Percentiles rank a stretch among this genome's conserved stretches.
phyloP scores from a whole-genome alignment of 768 basidiomycete genomes.

The Sarcodon sp. region DNA sequence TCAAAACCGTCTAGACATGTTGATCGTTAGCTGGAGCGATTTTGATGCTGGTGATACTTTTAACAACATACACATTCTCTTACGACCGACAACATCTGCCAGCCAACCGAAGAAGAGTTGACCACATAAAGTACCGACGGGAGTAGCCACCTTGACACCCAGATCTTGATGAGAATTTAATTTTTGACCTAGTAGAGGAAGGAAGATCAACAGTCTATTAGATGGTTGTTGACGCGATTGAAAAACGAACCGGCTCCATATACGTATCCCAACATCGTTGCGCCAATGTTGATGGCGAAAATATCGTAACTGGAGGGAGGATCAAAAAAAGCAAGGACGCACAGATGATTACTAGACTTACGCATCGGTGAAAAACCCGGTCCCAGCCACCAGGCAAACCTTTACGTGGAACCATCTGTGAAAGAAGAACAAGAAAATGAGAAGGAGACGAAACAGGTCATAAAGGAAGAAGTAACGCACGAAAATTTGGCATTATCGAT shows the following conservation, averaged over 20 bases:
- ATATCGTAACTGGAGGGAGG: slow-evolving; percentile 17
- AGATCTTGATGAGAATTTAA: slow-evolving; percentile 32
- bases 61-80: slow-evolving; percentile 20
- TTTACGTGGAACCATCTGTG: slow-evolving; percentile 35
- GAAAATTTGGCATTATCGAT: slow-evolving; percentile 38
- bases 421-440: not conserved
- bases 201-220: not conserved
- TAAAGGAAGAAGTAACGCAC: slow-evolving; percentile 11
- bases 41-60: not conserved
- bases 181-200: slow-evolving; percentile 7
- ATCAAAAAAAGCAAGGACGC: not conserved
- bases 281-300: slow-evolving; percentile 31
- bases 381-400: slow-evolving; percentile 22
- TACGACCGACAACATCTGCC: slow-evolving; percentile 28
- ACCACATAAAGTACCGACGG: slow-evolving; percentile 25
- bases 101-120: slow-evolving; percentile 33
- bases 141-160: slow-evolving; percentile 30
- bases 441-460: not conserved
- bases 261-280: slow-evolving; percentile 32
- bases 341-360: slow-evolving; percentile 4
- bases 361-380: slow-evolving; percentile 19
- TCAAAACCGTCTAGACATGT: slow-evolving; percentile 29
- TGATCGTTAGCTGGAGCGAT: not conserved
- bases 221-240: slow-evolving; percentile 1
- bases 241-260: slow-evolving; percentile 16